Conservation (phyloP, 2,329 filamentous ascomycete genomes). For the Penicillium sp. region DNA sequence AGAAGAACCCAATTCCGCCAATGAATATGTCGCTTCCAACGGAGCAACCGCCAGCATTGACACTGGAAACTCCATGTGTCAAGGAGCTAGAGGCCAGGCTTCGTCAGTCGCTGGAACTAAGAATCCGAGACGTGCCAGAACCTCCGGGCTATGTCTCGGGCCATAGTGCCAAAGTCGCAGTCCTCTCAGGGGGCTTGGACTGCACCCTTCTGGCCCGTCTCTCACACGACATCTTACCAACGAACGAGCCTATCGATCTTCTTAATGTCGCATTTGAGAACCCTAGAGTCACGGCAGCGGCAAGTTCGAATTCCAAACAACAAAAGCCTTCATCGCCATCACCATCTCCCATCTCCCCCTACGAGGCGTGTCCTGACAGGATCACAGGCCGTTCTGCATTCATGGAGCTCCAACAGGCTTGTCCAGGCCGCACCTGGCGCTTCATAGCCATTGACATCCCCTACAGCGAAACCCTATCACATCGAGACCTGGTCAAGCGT, state of each 20-base stretch:
- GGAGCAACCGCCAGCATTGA: conserved; percentile 27
- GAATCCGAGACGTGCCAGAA: conserved; percentile 61
- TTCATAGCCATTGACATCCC: conserved; percentile 78
- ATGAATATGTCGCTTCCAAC: conserved; percentile 41
- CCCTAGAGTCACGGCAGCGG: conserved; percentile 61
- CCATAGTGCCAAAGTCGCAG: conserved; percentile 52
- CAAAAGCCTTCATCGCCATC: conserved; percentile 8
- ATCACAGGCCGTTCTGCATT: conserved; percentile 77
- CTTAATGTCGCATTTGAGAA: conserved; percentile 98
- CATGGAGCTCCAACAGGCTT: conserved; percentile 64
- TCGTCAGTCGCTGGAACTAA: conserved; percentile 56
- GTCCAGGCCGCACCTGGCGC: conserved; percentile 69
- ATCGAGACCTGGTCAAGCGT: conserved; percentile 64
- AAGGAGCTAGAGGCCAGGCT: conserved; percentile 52
- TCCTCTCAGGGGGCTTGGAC: conserved; percentile 88
- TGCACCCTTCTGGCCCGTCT: conserved; percentile 83
- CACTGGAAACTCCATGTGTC: conserved; percentile 49
- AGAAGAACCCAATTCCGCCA: conserved; percentile 42
- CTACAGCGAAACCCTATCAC: conserved; percentile 65
- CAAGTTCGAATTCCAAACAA: conserved; percentile 37
- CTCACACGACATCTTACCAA: conserved; percentile 67
- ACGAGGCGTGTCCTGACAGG: conserved; percentile 84
- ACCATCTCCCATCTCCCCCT: conserved; percentile 40
- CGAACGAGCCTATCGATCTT: conserved; percentile 68
- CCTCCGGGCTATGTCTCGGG: conserved; percentile 42